phyloP scores from a whole-genome alignment of 2,329 filamentous ascomycete species.

The Aspergillus latus region DNA sequence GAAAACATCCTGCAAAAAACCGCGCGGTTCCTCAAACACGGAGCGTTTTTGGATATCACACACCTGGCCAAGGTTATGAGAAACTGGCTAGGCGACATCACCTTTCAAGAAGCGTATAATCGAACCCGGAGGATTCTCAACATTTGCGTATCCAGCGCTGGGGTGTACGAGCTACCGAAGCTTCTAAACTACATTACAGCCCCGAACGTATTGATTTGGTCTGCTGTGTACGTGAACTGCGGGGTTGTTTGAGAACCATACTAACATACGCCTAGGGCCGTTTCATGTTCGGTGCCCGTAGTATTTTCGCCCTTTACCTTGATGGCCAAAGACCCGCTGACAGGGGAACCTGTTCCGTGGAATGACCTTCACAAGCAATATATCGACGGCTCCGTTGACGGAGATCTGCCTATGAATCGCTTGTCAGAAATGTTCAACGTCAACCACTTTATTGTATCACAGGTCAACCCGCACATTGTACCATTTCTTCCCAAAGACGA shows the following conservation, averaged over 20 bases:
- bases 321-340: conserved; percentile 79
- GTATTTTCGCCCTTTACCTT: conserved; percentile 78
- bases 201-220: conserved; percentile 94
- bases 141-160: conserved; percentile 86
- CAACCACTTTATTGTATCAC: conserved; percentile 96
- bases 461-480: conserved; percentile 92
- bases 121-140: conserved; percentile 89
- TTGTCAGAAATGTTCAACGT: conserved; percentile 96
- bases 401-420: conserved; percentile 86
- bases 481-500: conserved; percentile 80
- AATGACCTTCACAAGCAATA: conserved; percentile 80
- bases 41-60: conserved; percentile 79
- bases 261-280: conserved; percentile 54
- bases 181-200: conserved; percentile 91
- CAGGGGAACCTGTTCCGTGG: conserved; percentile 76
- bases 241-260: neutral
- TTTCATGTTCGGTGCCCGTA: conserved; percentile 87
- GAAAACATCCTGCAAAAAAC: conserved; percentile 69
- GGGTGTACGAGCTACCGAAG: conserved; percentile 80
- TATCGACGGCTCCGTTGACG: conserved; percentile 94
- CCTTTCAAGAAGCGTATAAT: conserved; percentile 94
- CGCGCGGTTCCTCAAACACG: conserved; percentile 73
- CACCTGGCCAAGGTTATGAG: conserved; percentile 81
- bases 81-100: conserved; percentile 78
- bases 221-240: conserved; percentile 65